A percentile compares a stretch with the other conserved stretches of the same genome.
These are phyloP conservation scores for Oenanthe javanica DNA, from an alignment of 140 eudicot genomes.

Conservation along the genomic window DNA sequence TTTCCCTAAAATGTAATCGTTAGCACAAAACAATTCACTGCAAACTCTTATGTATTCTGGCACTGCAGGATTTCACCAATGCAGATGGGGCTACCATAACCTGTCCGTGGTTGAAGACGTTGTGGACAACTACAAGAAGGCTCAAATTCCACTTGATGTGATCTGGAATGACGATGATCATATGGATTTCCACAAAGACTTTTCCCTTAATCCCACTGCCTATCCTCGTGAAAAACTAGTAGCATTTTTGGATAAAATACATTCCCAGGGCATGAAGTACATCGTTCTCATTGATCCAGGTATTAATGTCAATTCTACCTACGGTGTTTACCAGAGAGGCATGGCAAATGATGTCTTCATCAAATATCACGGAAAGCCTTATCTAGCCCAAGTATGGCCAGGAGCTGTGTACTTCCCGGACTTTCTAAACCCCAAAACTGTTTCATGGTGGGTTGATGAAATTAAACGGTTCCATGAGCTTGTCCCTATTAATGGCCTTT, in stretches of 20 bases:
- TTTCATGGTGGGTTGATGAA: constrained; percentile 89
- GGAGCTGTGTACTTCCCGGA: constrained; percentile 95
- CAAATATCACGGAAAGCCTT: constrained; percentile 73
- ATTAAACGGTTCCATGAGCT: constrained; percentile 76
- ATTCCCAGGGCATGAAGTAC: constrained; percentile 76
- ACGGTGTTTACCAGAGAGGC: constrained; percentile 72
- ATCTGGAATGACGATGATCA: constrained; percentile 97
- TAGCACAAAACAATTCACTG: not conserved
- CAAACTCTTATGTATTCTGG: not conserved
- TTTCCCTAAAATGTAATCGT: not conserved
- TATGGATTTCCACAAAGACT: constrained; percentile 93
- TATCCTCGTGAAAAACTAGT: constrained; percentile 61
- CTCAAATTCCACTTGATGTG: constrained; percentile 82
- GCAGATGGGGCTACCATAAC: constrained; percentile 95
- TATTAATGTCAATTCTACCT: constrained; percentile 65
- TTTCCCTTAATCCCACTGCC: constrained; percentile 58
- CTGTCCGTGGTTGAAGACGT: constrained; percentile 82
- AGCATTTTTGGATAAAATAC: constrained; percentile 61
- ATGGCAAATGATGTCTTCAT: constrained; percentile 76
- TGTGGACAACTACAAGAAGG: constrained; percentile 70
- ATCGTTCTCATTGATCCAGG: constrained; percentile 90
- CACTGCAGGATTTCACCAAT: constrained; percentile 88
- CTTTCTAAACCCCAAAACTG: constrained; percentile 81
- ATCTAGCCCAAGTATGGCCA: constrained; percentile 93
- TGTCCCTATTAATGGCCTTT: constrained; percentile 82